Conservation (phyloP, 2,329 filamentous ascomycete species). For the Cercospora berteroae region DNA sequence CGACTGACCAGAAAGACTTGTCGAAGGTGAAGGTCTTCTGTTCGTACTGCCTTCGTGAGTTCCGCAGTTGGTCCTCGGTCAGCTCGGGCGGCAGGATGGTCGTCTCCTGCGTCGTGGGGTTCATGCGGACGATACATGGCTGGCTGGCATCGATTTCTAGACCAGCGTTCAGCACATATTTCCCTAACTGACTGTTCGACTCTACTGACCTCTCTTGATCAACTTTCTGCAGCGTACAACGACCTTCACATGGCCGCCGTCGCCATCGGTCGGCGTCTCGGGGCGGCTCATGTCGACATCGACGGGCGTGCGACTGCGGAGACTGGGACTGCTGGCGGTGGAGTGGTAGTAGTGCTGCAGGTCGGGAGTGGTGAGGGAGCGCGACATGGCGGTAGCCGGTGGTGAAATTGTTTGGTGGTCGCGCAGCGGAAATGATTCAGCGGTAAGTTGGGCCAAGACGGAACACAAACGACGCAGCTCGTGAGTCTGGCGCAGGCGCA, state of each 20-base stretch:
- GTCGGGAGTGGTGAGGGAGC: slow-evolving; percentile 12
- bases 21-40: slow-evolving; percentile 95
- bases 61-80: slow-evolving; percentile 38
- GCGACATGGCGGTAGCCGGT: slow-evolving; percentile 1
- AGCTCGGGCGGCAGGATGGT: slow-evolving; percentile 67
- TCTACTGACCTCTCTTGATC: slow-evolving; percentile 44
- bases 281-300: slow-evolving; percentile 34
- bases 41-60: slow-evolving; percentile 72
- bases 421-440: slow-evolving; percentile 1
- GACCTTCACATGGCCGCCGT: slow-evolving; percentile 52
- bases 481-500: slow-evolving; percentile 17
- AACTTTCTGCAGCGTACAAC: slow-evolving; percentile 52
- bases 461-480: slow-evolving; percentile 19
- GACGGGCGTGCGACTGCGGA: slow-evolving; percentile 43
- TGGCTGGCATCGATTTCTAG: slow-evolving; percentile 78
- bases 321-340: slow-evolving; percentile 46
- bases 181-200: background rate
- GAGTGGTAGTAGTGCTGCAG: slow-evolving; percentile 29
- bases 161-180: background rate
- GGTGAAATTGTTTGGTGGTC: slow-evolving; percentile 4
- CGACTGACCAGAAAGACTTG: slow-evolving; percentile 96
- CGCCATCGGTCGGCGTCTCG: slow-evolving; percentile 38
- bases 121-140: slow-evolving; percentile 87
- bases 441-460: slow-evolving; percentile 15
- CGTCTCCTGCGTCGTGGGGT: slow-evolving; percentile 80